phyloP scores from a whole-genome alignment of 768 basidiomycete genomes.

The Strobilomyces confusus region DNA sequence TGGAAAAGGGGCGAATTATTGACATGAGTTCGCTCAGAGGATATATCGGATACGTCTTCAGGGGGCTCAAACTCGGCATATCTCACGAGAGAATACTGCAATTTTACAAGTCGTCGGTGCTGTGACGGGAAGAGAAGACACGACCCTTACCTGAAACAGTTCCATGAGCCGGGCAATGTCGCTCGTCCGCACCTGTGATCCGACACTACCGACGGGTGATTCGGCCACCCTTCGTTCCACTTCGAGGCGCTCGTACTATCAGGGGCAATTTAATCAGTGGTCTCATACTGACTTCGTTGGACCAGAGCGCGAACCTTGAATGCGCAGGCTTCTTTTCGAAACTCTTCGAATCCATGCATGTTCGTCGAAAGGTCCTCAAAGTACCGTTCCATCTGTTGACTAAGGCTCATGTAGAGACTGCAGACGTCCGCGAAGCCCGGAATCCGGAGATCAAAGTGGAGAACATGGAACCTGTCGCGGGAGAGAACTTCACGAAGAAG shows the following conservation, averaged over 20 bases:
- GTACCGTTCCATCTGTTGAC: constrained; percentile 77
- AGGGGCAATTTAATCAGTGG: constrained; percentile 5
- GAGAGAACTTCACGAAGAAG: constrained; percentile 76
- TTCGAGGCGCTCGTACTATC: constrained; percentile 70
- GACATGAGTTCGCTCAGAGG: constrained; percentile 43
- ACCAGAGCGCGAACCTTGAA: constrained; percentile 58
- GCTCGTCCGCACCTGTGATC: constrained; percentile 61
- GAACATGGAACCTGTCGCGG: constrained; percentile 64
- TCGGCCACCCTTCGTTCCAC: constrained; percentile 62
- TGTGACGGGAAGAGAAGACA: neutral
- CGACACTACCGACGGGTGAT: constrained; percentile 36
- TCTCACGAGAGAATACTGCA: constrained; percentile 61
- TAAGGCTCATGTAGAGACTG: constrained; percentile 73
- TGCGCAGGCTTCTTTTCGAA: constrained; percentile 69
- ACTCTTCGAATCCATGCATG: constrained; percentile 63
- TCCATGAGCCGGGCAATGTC: constrained; percentile 84
- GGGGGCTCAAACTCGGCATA: constrained; percentile 66
- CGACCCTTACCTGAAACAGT: constrained; percentile 58
- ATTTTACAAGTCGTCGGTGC: neutral
- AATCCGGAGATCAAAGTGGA: constrained; percentile 81
- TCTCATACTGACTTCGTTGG: neutral
- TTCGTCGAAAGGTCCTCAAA: constrained; percentile 61
- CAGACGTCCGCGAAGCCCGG: constrained; percentile 79
- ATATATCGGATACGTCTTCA: constrained; percentile 27
- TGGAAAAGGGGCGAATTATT: constrained; percentile 30